Evolutionary conservation across 768 basidiomycete species (phyloP).

Genomic region (Tephrocybe sp.): DNA sequence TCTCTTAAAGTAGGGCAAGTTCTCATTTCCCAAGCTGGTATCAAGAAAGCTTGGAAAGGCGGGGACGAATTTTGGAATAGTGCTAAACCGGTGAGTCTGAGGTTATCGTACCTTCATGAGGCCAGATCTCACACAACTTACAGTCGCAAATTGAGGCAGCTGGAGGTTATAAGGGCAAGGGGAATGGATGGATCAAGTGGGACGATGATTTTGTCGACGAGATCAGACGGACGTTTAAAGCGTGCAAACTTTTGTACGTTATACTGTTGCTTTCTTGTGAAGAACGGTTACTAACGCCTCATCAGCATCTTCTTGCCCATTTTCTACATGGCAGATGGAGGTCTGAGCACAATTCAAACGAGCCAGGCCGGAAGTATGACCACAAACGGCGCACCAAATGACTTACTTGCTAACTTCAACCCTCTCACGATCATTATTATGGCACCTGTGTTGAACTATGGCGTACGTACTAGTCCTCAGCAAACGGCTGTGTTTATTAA

Average conservation of each 20-base stretch:
- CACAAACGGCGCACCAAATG: constrained; percentile 30
- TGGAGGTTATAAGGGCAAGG: constrained; percentile 16
- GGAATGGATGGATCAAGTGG: constrained; percentile 22
- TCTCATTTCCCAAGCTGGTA: constrained; percentile 14
- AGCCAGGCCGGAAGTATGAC: constrained; percentile 30
- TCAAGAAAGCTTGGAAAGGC: constrained; percentile 20
- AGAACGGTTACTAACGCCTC: not conserved
- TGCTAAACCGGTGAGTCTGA: constrained; percentile 22
- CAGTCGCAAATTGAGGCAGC: constrained; percentile 19
- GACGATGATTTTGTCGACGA: constrained; percentile 35
- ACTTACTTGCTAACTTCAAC: constrained; percentile 32
- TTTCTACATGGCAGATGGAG: constrained; percentile 29
- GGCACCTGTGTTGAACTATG: constrained; percentile 27
- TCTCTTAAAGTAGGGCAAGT: constrained; percentile 20
- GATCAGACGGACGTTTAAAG: constrained; percentile 27
- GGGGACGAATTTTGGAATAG: constrained; percentile 26
- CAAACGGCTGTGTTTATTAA: not conserved
- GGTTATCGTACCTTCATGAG: not conserved
- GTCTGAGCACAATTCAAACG: constrained; percentile 25
- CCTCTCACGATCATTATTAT: constrained; percentile 29
- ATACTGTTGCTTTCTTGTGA: not conserved
- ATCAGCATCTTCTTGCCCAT: constrained; percentile 26
- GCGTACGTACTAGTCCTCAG: constrained; percentile 4
- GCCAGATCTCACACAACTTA: not conserved
- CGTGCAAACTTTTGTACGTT: constrained; percentile 29